A percentile compares a stretch with the other conserved stretches of the same genome.
phyloP scores from a whole-genome alignment of 2,329 filamentous ascomycete species.

The Myriangium duriaei region DNA sequence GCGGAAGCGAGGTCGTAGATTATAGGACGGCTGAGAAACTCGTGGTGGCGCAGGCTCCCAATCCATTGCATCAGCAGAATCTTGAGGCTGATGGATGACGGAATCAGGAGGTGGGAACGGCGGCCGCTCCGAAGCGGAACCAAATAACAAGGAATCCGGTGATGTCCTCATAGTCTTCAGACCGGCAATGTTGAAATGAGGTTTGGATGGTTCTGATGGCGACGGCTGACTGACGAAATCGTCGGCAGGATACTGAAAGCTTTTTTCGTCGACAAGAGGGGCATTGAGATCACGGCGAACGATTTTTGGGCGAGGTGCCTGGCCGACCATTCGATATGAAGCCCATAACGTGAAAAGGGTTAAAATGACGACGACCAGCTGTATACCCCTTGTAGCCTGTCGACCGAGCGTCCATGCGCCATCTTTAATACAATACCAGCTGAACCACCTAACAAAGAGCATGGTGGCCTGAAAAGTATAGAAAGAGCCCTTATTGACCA shows the following conservation, averaged over 20 bases:
- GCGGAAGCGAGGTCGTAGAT: conserved; percentile 14
- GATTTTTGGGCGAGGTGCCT: conserved; percentile 6
- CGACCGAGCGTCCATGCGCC: conserved; percentile 6
- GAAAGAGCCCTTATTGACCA: conserved; percentile 38
- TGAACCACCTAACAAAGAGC: conserved; percentile 41
- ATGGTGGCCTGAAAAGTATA: conserved; percentile 53
- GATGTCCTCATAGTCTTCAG: conserved; percentile 18
- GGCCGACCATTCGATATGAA: conserved; percentile 10
- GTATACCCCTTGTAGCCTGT: conserved; percentile 31
- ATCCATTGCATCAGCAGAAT: conserved; percentile 53
- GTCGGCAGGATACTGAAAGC: conserved; percentile 24
- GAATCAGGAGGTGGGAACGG: conserved; percentile 1
- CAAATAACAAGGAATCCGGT: too few relatives aligned
- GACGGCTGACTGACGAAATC: conserved; percentile 21
- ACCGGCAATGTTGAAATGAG: conserved; percentile 24
- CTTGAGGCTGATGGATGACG: conserved; percentile 4
- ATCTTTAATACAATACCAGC: conserved; percentile 21
- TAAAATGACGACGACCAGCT: conserved; percentile 42
- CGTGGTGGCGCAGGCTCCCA: conserved; percentile 43
- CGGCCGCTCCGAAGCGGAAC: background rate
- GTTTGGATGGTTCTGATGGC: background rate
- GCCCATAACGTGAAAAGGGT: conserved; percentile 28
- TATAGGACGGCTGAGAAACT: conserved; percentile 13
- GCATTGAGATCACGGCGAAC: conserved; percentile 9
- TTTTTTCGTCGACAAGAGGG: conserved; percentile 11